phyloP scores from a whole-genome alignment of 129 eudicot genomes.

The Flaveria ramosissima region DNA sequence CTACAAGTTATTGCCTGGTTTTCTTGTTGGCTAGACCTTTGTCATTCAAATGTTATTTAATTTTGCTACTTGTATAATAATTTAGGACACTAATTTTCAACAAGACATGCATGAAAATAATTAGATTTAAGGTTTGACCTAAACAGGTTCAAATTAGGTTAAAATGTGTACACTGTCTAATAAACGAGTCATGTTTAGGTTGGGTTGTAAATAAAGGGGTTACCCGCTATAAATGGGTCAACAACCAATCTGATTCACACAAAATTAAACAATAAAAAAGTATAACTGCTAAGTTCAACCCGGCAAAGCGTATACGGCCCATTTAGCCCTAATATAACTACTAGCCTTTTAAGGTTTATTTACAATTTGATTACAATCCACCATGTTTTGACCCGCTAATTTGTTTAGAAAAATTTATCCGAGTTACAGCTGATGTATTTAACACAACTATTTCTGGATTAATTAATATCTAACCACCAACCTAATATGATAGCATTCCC shows the following conservation, averaged over 20 bases:
- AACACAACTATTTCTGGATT: background rate
- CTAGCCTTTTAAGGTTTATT: background rate
- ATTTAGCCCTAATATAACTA: background rate
- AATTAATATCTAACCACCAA: background rate
- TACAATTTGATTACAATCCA: background rate
- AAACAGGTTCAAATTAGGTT: too few species aligned
- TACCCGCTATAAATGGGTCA: background rate
- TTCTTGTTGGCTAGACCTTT: slow-evolving; percentile 20
- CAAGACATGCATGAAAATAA: background rate
- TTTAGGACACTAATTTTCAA: background rate
- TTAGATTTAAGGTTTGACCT: too few species aligned
- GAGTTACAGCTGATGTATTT: background rate
- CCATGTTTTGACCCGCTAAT: background rate
- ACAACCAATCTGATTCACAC: too few species aligned
- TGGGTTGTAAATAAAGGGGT: background rate
- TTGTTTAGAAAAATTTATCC: background rate
- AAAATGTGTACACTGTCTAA: background rate
- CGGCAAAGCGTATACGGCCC: background rate
- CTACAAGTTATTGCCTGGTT: slow-evolving; percentile 5
- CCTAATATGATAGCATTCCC: background rate
- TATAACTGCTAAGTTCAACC: background rate
- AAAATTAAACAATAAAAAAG: too few species aligned
- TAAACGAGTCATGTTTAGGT: background rate
- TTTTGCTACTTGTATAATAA: background rate
- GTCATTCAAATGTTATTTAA: slow-evolving; percentile 20